Base-by-base conservation (phyloP, 768 basidiomycete genomes). In the Suillus decipiens region DNA sequence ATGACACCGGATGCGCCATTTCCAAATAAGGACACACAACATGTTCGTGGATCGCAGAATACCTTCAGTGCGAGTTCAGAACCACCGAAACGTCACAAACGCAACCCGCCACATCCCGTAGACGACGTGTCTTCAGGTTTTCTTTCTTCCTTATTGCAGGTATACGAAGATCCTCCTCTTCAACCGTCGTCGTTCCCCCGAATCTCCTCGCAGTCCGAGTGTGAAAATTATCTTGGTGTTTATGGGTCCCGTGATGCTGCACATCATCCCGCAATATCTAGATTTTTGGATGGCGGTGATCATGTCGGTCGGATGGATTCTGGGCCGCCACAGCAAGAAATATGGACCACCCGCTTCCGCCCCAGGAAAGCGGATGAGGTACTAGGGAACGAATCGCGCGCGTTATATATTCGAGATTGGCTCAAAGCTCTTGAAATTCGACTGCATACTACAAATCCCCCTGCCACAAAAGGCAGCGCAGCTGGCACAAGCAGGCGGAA, bases 381-480 rank as follows among this genome's bases (percentile, higher is more conserved):
- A 4, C 79, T 96, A 1, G 92, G 92, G 8, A 95, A 95, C 70
- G 87, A 92, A 72, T 71, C 75, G 10, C 84, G 85, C 56, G 89
- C 93, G 1, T 68, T 80, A 33, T 92, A 89, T 73, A 78, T 96
- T 61, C 84, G 89, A 43, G 85, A 90, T 58, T 96, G 94, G 94
- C 79, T 96, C 55, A 75, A 75, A 31, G 86, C 89, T n/a, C 81
- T 92, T 14, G 84, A 86, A 65, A 68, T 94, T 28, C 83, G 84
- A n/a, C 73, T 82, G 22, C 55, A 47, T 22, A 45, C 64, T 59
- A 63, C 61, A 61, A 59, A 61, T 55, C 60, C 61, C 3, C 47
- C 36, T 34, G 34, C 17, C 19, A 31, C 60, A 60, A 53, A 48
- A 34, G 53, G 39, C 14, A 34, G 63, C 47, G 63, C 53, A 22